These are phyloP conservation scores for Striga asiatica DNA, from an alignment of 257 asterid species.

Conservation along the genomic window DNA sequence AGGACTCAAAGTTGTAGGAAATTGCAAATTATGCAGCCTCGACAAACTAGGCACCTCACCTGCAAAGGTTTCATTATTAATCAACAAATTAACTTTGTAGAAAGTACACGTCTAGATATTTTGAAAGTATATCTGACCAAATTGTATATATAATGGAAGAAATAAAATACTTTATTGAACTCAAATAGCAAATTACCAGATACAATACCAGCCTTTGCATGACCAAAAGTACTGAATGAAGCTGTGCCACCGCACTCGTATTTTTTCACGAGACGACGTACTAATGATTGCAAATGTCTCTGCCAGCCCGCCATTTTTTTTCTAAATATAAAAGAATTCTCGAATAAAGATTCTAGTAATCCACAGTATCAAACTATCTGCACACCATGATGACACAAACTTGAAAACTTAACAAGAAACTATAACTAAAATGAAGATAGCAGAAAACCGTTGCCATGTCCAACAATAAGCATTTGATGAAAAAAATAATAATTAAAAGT, in stretches of 20 bases:
- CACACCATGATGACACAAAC: background rate
- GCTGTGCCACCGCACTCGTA: constrained; percentile 28
- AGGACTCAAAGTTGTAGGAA: constrained; percentile 41
- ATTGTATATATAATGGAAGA: background rate
- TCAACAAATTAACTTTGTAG: background rate
- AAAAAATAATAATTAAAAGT: constrained; percentile 1
- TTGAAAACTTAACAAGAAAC: too few species aligned
- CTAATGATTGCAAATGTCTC: constrained; percentile 49
- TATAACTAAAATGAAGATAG: too few species aligned
- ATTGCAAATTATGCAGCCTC: constrained; percentile 24
- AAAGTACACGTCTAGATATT: too few species aligned
- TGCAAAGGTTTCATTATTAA: constrained; percentile 21
- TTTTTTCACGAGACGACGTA: constrained; percentile 54
- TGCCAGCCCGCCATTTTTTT: constrained; percentile 70
- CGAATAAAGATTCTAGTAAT: constrained; percentile 3
- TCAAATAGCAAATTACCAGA: constrained; percentile 46
- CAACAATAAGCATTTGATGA: background rate
- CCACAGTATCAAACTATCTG: background rate
- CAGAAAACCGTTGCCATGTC: too few species aligned
- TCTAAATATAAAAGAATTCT: constrained; percentile 4
- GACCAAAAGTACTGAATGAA: constrained; percentile 33
- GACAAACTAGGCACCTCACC: constrained; percentile 37
- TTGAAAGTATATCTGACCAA: background rate
- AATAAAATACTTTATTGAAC: too few species aligned
- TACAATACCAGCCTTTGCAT: constrained; percentile 40